These are phyloP conservation scores for Ogataea nitratoaversa DNA, from an alignment of 805 yeast genomes.

Conservation along the genomic window DNA sequence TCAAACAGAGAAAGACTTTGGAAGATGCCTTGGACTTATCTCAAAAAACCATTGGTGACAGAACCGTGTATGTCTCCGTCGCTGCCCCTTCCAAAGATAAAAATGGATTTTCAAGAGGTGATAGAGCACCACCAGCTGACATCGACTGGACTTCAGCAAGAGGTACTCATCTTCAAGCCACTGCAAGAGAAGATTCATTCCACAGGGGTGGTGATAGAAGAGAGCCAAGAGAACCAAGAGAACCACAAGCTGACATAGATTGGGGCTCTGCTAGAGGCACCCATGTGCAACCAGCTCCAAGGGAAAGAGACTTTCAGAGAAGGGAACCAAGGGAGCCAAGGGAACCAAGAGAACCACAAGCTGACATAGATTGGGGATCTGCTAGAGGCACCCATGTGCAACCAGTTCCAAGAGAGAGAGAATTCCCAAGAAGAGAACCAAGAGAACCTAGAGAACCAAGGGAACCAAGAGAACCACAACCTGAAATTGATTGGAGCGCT, in stretches of 20 bases:
- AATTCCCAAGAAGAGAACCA: slow-evolving; percentile 24
- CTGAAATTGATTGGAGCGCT: slow-evolving; percentile 58
- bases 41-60: slow-evolving; percentile 41
- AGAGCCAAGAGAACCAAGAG: slow-evolving; percentile 33
- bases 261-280: slow-evolving; percentile 46
- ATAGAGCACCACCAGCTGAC: slow-evolving; percentile 31
- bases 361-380: slow-evolving; percentile 47
- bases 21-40: slow-evolving; percentile 49
- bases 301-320: slow-evolving; percentile 25
- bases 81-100: slow-evolving; percentile 53
- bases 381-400: slow-evolving; percentile 23
- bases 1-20: slow-evolving; percentile 40
- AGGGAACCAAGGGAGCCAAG: slow-evolving; percentile 24
- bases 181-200: slow-evolving; percentile 17
- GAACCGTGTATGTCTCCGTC: slow-evolving; percentile 50
- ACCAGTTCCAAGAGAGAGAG: slow-evolving; percentile 24
- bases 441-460: slow-evolving; percentile 31
- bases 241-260: slow-evolving; percentile 56
- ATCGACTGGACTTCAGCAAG: slow-evolving; percentile 51
- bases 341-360: slow-evolving; percentile 40
- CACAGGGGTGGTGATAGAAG: slow-evolving; percentile 26
- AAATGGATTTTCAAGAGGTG: slow-evolving; percentile 29
- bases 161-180: slow-evolving; percentile 4
- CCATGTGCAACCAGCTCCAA: slow-evolving; percentile 22
- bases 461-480: slow-evolving; percentile 44